Base-by-base conservation (phyloP, 345 rosid species). In the Anastatica hierochuntica region DNA sequence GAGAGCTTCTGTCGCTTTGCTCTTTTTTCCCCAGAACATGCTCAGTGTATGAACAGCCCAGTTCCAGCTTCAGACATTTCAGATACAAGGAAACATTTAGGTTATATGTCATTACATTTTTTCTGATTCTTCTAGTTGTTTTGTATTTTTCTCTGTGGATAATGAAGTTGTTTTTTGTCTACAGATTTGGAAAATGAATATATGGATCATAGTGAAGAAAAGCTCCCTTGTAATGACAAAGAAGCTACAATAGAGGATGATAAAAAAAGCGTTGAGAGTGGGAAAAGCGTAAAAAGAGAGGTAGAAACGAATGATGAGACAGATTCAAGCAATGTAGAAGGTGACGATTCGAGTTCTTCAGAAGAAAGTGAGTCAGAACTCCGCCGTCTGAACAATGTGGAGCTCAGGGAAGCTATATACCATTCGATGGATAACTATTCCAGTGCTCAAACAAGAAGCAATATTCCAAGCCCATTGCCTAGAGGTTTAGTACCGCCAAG, bases 1-100 rank as follows among this genome's bases (percentile, higher is more conserved):
- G 88, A 80, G 74, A 83, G 94, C 69, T 83, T 85, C 70, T 56
- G 47, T 36, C 58, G 47, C 18, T 30, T 52, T 52, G 15, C 59
- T 14, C 48, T 18, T n/a, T 58, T 44, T 1, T 44, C 71, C 4
- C 54, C 64, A 15, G 54, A 66, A 20, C 53, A 53, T 19, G 41
- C 36, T 58, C 64, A 51, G 8, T 51, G 49, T 58, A 9, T 58
- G 49, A 45, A 66, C 37, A 44, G 55, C 5, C 65, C 65, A 6
- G 49, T 13, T 44, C 20, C 42, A 11, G 36, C 30, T 37, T 51
- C 65, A n/a, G 65, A 58, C 15, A 44, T 58, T 26, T 10, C 46
- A 56, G 11, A 37, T 24, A 34, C 52, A 13, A 64, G 19, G 14
- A 58, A 50, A 66, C 43, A 12, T 12, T 58, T 66, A 58, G 65